phyloP scores from a whole-genome alignment of 192 early-diverging fungal species.

The Backusella circina region DNA sequence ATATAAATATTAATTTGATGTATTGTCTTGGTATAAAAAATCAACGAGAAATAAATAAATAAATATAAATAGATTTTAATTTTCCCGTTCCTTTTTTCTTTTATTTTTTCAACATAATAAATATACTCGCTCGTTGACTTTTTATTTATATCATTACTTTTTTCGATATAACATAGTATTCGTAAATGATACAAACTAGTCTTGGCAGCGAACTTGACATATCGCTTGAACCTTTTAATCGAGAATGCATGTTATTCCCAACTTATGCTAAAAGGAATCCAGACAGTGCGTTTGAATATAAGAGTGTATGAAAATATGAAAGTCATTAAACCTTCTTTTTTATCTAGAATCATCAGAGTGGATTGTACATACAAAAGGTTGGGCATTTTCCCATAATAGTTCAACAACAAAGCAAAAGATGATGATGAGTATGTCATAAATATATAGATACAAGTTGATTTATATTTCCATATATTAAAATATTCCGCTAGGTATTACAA shows the following conservation, averaged over 20 bases:
- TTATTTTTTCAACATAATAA: neutral
- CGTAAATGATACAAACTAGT: neutral
- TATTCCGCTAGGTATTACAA: constrained; percentile 26
- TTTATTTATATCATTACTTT: neutral
- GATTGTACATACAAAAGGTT: constrained; percentile 29
- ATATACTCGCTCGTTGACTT: neutral
- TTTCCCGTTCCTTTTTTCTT: neutral
- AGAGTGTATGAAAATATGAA: too few relatives aligned
- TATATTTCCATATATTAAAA: neutral
- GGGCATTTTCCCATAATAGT: constrained; percentile 33
- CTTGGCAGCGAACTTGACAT: neutral
- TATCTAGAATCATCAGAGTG: constrained; percentile 21
- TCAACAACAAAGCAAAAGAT: constrained; percentile 19
- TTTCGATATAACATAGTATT: neutral
- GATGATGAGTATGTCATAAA: constrained; percentile 26
- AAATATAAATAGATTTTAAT: constrained; percentile 1
- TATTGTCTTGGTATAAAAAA: neutral
- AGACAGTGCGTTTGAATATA: constrained; percentile 5
- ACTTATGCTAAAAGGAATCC: constrained; percentile 43
- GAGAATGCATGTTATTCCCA: constrained; percentile 44
- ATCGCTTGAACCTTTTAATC: neutral
- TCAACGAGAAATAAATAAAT: constrained; percentile 5
- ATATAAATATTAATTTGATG: neutral
- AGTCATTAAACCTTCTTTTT: too few relatives aligned
- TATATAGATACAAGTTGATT: neutral